Evolutionary conservation across 2,329 filamentous ascomycete species (phyloP).

Genomic region (Claviceps fusiformis): DNA sequence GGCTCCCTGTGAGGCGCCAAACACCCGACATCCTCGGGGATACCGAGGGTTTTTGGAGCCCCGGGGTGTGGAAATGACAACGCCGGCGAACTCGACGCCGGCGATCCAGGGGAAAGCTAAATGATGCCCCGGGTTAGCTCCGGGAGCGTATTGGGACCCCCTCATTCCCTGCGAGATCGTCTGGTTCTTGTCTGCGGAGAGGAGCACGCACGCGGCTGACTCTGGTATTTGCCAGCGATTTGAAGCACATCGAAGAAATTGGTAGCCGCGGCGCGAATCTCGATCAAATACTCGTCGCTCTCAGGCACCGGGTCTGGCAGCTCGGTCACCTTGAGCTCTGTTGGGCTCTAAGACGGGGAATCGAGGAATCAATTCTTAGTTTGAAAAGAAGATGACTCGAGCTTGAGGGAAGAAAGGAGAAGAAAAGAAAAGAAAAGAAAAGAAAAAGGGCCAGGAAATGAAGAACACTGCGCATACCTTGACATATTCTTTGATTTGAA

Average conservation of each 20-base stretch:
- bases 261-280: slow-evolving; percentile 73
- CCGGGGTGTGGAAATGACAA: slow-evolving; percentile 54
- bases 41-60: slow-evolving; percentile 42
- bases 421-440: too few relatives aligned
- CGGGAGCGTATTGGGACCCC: not conserved
- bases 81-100: slow-evolving; percentile 76
- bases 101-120: slow-evolving; percentile 71
- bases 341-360: slow-evolving; percentile 47
- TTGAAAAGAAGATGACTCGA: not conserved
- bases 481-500: slow-evolving; percentile 6
- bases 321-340: slow-evolving; percentile 61
- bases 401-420: not conserved
- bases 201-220: slow-evolving; percentile 52
- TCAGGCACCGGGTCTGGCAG: slow-evolving; percentile 63
- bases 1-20: slow-evolving; percentile 74
- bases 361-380: not conserved
- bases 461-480: not conserved
- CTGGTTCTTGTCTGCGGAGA: not conserved
- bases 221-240: slow-evolving; percentile 89
- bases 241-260: slow-evolving; percentile 98
- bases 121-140: not conserved
- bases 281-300: slow-evolving; percentile 68
- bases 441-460: too few relatives aligned
- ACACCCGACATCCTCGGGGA: slow-evolving; percentile 68
- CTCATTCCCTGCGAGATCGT: not conserved